Evolutionary conservation across 495 filamentous ascomycete species (phyloP), one percentile per base, ranked within the genome.

Genomic region (Trichoderma erinaceum): DNA sequence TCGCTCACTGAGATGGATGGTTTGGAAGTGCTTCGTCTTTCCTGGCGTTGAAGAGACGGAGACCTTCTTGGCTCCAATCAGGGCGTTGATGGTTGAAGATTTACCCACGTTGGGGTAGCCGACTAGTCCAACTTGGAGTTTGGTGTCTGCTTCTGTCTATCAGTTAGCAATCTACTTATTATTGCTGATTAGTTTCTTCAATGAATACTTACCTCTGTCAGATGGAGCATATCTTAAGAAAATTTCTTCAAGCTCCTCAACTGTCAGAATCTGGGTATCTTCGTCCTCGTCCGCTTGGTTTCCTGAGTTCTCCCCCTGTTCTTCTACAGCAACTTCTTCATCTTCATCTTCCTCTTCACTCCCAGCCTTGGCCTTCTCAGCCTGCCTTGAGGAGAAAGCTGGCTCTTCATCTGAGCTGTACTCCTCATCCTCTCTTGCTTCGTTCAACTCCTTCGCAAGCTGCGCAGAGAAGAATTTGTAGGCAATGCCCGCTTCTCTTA

Each of bases 11-110:
- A 98, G 84, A 76, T 97, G 94, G 70, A 99, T 92, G 21, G 96
- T 99, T 77, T 99, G 96, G 81, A 99, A 99, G 74, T 99, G 96
- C 80, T 99, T 99, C 12, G 96, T 99, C 78, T 98, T 99, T 68
- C 96, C 96, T 7, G 96, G 96, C 2, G 96, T 99, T 35, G 94
- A 88, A 48, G 96, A 98, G 50, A 99, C 96, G 2, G 94, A 97
- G 5, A 99, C 96, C 79, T 98, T 98, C 84, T 97, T 98, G 67
- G 96, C 90, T 65, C 96, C 96, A 68, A 97, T 91, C 50, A 99
- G 87, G 15, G 96, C 94, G 80, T 99, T 99, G 83, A 99, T 98
- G 10, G 96, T 99, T 50, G 92, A 97, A 8, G 96, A 98, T 78
- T 99, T 99, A 73, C 96, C 96, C 71, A 98, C 96, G 79, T 99